A percentile compares a stretch with the other conserved stretches of the same genome.
phyloP scores from a whole-genome alignment of 2,329 filamentous ascomycete species.

The Ustulina deusta region DNA sequence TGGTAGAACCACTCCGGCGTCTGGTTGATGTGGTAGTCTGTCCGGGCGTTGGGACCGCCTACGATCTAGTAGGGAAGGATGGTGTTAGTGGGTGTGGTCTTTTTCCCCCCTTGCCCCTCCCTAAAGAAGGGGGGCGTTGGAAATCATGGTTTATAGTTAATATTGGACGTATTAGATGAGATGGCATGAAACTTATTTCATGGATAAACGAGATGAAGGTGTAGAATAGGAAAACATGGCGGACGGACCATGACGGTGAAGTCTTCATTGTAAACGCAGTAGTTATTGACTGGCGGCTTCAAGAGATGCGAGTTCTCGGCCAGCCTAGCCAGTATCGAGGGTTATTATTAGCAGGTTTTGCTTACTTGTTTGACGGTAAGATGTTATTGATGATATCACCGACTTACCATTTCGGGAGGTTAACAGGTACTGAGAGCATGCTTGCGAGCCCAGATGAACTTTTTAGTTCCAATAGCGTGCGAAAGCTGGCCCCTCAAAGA shows the following conservation, averaged over 20 bases:
- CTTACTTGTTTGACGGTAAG: neutral
- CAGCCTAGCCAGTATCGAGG: conserved; percentile 69
- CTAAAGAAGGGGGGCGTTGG: too few relatives aligned
- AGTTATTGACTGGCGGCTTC: conserved; percentile 95
- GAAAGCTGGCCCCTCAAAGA: neutral
- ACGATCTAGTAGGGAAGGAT: conserved; percentile 72
- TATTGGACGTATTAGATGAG: conserved; percentile 5
- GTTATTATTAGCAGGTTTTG: conserved; percentile 34
- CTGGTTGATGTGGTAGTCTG: conserved; percentile 98
- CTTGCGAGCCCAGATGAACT: conserved; percentile 29
- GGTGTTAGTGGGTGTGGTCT: conserved; percentile 11
- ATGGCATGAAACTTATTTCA: neutral
- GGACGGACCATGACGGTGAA: conserved; percentile 80
- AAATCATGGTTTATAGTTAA: neutral
- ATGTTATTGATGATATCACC: conserved; percentile 19
- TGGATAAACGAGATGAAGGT: neutral
- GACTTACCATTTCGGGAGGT: conserved; percentile 69
- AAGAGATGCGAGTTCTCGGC: conserved; percentile 91
- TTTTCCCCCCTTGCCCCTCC: neutral
- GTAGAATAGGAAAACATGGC: neutral
- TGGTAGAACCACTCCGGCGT: conserved; percentile 99
- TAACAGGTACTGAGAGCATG: conserved; percentile 66
- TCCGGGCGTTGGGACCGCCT: conserved; percentile 93
- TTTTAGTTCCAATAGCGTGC: neutral
- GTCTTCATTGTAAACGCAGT: conserved; percentile 90